A percentile compares a stretch with the other conserved stretches of the same genome.
Conservation (phyloP, 2,329 filamentous ascomycete species). For the Sporothrix pseudoabietina region DNA sequence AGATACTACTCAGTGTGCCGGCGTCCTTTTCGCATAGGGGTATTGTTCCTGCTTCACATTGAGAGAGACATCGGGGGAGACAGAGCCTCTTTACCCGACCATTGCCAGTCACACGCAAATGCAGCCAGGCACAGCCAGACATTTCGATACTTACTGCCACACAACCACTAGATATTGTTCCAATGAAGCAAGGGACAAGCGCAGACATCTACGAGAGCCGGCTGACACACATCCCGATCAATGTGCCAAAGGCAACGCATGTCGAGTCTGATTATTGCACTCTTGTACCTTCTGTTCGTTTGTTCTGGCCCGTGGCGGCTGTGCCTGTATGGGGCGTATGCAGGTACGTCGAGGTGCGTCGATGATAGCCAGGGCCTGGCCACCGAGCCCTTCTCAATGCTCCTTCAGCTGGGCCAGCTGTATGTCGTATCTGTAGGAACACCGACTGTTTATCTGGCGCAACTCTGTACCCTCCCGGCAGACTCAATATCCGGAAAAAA, state of each 20-base stretch:
- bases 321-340: slow-evolving; percentile 12
- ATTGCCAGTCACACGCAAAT: neutral
- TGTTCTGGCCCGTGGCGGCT: slow-evolving; percentile 14
- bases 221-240: neutral
- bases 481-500: slow-evolving; percentile 4
- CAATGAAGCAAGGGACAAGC: neutral
- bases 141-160: neutral
- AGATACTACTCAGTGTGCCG: neutral
- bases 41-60: neutral
- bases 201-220: neutral
- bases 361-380: slow-evolving; percentile 4
- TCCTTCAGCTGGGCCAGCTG: slow-evolving; percentile 4
- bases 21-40: neutral
- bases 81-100: neutral
- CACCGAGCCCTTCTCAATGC: neutral
- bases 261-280: neutral
- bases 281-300: neutral
- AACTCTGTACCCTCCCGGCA: neutral
- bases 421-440: too few species aligned
- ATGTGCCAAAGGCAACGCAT: neutral
- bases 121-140: neutral
- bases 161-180: neutral
- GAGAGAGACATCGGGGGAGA: neutral
- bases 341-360: slow-evolving; percentile 15
- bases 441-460: neutral